Percentiles rank a stretch among this genome's conserved stretches.
Evolutionary conservation across 352 stramenopile genomes (phyloP).

Genomic region (Phytophthora idaei): DNA sequence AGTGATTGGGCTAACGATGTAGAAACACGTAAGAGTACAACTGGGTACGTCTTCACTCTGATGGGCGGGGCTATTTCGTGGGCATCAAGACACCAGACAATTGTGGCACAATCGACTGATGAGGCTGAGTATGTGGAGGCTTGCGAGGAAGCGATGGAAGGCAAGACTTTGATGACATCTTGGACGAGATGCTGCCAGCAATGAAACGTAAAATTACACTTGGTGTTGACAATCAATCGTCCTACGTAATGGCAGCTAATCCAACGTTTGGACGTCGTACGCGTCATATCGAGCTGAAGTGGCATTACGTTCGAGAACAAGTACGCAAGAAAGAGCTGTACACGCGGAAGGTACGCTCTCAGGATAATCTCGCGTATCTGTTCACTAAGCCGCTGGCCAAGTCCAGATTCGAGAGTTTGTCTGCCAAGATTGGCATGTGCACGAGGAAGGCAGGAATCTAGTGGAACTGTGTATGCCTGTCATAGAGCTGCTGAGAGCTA

Average conservation of each 20-base stretch:
- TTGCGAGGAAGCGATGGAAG: neutral
- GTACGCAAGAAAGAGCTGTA: constrained; percentile 2
- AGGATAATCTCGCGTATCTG: neutral
- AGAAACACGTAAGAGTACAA: constrained; percentile 4
- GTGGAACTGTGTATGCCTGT: no score
- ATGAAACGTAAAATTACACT: constrained; percentile 1
- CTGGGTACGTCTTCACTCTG: neutral
- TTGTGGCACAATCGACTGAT: neutral
- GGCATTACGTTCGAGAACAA: constrained; percentile 2
- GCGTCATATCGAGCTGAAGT: constrained; percentile 1
- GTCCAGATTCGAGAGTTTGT: neutral
- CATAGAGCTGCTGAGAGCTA: no score
- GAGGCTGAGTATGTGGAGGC: neutral
- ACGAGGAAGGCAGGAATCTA: no score
- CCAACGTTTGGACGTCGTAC: constrained; percentile 1
- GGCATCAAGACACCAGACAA: neutral
- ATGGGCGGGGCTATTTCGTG: constrained; percentile 1
- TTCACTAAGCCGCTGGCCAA: neutral
- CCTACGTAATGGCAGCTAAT: constrained; percentile 1
- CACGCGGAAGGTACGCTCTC: neutral
- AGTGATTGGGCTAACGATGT: constrained; percentile 8
- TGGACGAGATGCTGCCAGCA: constrained; percentile 3
- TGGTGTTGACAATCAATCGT: neutral
- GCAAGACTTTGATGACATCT: neutral
- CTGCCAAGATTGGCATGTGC: neutral